Evolutionary conservation across 1,284 basidiomycete species (phyloP), one percentile per base, ranked within the genome.

Genomic region (Singerocomus inundabilis): DNA sequence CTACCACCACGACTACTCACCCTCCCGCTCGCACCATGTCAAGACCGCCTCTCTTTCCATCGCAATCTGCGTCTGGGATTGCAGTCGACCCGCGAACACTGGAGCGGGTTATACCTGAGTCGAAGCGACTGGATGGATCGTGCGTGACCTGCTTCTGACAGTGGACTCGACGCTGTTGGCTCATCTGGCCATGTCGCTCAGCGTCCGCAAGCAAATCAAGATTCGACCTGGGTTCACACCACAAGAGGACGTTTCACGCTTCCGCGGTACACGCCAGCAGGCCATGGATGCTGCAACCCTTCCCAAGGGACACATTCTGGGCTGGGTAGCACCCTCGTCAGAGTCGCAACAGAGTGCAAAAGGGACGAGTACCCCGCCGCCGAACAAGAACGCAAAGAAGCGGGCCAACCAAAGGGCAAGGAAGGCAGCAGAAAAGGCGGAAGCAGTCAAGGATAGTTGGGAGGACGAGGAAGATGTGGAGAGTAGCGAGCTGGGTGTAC

Each of bases 181-280:
- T 52, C 43, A 48, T 37, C 31, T 31, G 33, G 10, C 34, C 15
- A 6, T 42, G 25, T 24, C 41, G 36, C 38, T 24, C 66, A 97
- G 94, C 40, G 70, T 92, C 21, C 86, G 95, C 50, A 97, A 95
- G 70, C 83, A 97, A 68, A 75, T 90, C 54, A 95, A 88, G 73
- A 87, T 98, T 57, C 80, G 93, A 30, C 93, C 93, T 0, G 95
- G 95, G 1, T 98, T 86, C 70, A 96, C 93, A 1, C 95, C 95
- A 0, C 91, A 93, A 67, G 95, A 98, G 69, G 95, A 98, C 71
- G 81, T 97, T 12, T 77, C 79, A 30, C 83, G 85, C 34, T 98
- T 95, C 70, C 81, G 92, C 40, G 82, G 88, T 21, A 78, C 83
- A 39, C 81, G 84, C 32, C 88, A 92, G 67, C 72, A 79, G 41